These are phyloP conservation scores for Pseudogymnoascus sp. DNA, from an alignment of 2,329 filamentous ascomycete genomes.

Conservation along the genomic window DNA sequence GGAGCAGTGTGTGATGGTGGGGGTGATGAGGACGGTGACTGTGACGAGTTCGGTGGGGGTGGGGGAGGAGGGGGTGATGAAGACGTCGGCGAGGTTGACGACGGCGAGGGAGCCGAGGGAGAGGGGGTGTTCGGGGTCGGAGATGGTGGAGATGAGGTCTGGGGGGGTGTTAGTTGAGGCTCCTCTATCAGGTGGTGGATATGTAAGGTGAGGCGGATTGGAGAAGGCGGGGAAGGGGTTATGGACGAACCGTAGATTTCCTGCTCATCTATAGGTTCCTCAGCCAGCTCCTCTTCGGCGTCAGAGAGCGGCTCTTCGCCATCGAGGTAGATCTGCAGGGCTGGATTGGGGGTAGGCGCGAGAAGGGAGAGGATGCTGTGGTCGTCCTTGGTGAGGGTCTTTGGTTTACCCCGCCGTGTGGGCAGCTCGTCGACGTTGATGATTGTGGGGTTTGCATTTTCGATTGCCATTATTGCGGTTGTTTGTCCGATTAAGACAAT, in stretches of 20 bases:
- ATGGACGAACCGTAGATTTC: slow-evolving; percentile 75
- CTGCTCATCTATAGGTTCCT: slow-evolving; percentile 90
- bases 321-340: slow-evolving; percentile 15
- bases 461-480: slow-evolving; percentile 28
- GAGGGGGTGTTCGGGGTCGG: slow-evolving; percentile 92
- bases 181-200: not conserved
- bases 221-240: not conserved
- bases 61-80: slow-evolving; percentile 57
- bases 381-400: slow-evolving; percentile 35
- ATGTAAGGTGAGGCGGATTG: not conserved
- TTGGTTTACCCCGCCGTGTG: slow-evolving; percentile 57
- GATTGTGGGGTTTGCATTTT: slow-evolving; percentile 91
- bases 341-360: slow-evolving; percentile 20
- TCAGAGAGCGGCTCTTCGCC: slow-evolving; percentile 30
- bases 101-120: slow-evolving; percentile 90
- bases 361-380: slow-evolving; percentile 24
- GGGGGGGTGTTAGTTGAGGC: slow-evolving; percentile 31
- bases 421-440: slow-evolving; percentile 83
- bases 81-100: slow-evolving; percentile 91
- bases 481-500: not conserved
- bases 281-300: slow-evolving; percentile 51
- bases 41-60: slow-evolving; percentile 55
- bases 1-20: slow-evolving; percentile 94
- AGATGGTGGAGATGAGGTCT: slow-evolving; percentile 93
- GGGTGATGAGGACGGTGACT: slow-evolving; percentile 84